Evolutionary conservation across 2,329 filamentous ascomycete genomes (phyloP).

Genomic region (Penicillium sp.): DNA sequence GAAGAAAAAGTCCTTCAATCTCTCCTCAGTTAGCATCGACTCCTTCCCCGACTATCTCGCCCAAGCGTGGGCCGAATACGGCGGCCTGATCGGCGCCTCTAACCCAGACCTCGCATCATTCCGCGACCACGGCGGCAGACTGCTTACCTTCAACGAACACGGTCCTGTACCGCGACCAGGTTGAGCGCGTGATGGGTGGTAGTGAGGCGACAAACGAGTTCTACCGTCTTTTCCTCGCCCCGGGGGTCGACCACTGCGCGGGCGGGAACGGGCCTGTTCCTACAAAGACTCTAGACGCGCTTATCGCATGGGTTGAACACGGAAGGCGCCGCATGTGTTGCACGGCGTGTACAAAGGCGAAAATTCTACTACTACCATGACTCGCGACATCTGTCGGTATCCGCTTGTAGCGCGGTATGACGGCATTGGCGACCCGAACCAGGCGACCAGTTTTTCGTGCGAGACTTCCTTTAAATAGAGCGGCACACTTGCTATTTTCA

Average conservation of each 20-base stretch:
- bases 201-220: not conserved
- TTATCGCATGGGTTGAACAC: slow-evolving; percentile 1
- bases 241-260: not conserved
- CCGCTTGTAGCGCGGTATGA: not conserved
- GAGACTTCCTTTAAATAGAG: no score
- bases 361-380: not conserved
- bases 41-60: not conserved
- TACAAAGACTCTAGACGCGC: not conserved
- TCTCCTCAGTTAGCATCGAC: not conserved
- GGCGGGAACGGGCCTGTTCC: not conserved
- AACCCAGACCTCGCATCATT: not conserved
- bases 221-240: slow-evolving; percentile 4
- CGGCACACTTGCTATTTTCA: no score
- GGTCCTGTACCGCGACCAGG: no score
- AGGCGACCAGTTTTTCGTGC: not conserved
- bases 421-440: not conserved
- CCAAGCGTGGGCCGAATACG: slow-evolving; percentile 3
- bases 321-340: slow-evolving; percentile 1
- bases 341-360: not conserved
- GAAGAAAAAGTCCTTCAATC: slow-evolving; percentile 2
- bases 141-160: no score
- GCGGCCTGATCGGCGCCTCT: not conserved
- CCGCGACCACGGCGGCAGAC: not conserved
- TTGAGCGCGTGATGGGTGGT: no score
- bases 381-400: not conserved